Conservation (phyloP, 2,329 filamentous ascomycete species). For the Amauroascus verrucosus region DNA sequence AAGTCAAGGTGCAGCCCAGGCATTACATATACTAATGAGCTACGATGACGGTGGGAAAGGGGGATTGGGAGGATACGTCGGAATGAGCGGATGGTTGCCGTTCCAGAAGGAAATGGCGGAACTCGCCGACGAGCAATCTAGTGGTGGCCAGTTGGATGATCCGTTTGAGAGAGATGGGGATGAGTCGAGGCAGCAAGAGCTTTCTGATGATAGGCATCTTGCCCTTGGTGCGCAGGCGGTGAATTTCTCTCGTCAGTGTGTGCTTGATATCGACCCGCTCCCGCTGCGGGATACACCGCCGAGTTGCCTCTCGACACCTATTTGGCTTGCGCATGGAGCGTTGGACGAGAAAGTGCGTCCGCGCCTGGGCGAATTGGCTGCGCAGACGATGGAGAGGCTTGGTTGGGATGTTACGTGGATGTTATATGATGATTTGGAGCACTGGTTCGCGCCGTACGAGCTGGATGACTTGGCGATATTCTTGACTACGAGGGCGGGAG, state of each 20-base stretch:
- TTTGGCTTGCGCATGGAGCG: constrained; percentile 16
- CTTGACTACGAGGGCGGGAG: constrained; percentile 12
- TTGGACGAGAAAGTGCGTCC: constrained; percentile 11
- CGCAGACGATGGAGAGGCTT: constrained; percentile 14
- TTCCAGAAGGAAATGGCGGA: constrained; percentile 30
- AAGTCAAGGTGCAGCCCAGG: constrained; percentile 20
- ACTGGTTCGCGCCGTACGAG: constrained; percentile 16
- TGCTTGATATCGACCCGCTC: constrained; percentile 13
- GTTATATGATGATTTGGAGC: constrained; percentile 17
- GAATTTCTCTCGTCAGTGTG: constrained; percentile 11
- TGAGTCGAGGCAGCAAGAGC: neutral
- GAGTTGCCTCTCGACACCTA: constrained; percentile 10
- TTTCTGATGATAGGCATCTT: neutral
- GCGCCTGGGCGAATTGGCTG: constrained; percentile 11
- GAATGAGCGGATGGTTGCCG: constrained; percentile 37
- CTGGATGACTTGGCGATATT: constrained; percentile 17
- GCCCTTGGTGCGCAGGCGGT: constrained; percentile 4
- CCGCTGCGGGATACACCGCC: neutral
- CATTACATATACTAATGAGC: constrained; percentile 17
- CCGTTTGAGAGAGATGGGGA: neutral
- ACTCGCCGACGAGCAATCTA: constrained; percentile 9
- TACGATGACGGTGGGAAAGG: constrained; percentile 13
- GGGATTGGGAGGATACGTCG: constrained; percentile 32
- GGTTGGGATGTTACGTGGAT: constrained; percentile 18
- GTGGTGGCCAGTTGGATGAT: neutral